A percentile compares a stretch with the other conserved stretches of the same genome.
phyloP scores from a whole-genome alignment of 345 rosid genomes.

The Populus euphratica region DNA sequence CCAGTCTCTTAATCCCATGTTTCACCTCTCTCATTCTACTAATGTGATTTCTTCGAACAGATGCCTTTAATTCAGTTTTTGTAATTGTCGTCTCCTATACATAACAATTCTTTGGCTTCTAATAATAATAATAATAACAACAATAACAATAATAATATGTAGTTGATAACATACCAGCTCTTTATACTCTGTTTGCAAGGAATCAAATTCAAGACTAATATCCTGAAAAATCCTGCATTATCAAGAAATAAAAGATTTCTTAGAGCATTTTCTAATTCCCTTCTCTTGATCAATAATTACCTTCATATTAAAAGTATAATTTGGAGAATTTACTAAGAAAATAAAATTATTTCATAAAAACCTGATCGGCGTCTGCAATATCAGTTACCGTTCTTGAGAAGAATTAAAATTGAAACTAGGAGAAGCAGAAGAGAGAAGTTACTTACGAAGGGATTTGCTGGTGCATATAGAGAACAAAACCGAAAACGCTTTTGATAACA shows the following conservation, averaged over 20 bases:
- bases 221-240: constrained; percentile 71
- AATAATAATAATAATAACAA: background rate
- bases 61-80: constrained; percentile 41
- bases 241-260: background rate
- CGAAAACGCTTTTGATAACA: constrained; percentile 56
- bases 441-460: constrained; percentile 91
- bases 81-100: constrained; percentile 50
- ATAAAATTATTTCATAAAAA: too few species aligned
- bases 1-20: constrained; percentile 53
- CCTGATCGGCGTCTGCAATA: background rate
- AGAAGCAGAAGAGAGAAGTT: background rate
- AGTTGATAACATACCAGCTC: constrained; percentile 60
- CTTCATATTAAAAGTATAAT: background rate
- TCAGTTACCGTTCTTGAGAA: background rate
- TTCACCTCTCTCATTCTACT: constrained; percentile 69
- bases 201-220: constrained; percentile 53
- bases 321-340: background rate
- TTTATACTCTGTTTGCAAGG: constrained; percentile 38
- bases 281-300: background rate
- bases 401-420: background rate
- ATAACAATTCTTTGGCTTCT: constrained; percentile 31
- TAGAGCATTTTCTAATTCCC: background rate
- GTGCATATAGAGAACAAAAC: constrained; percentile 87
- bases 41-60: constrained; percentile 42
- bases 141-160: background rate